A percentile compares a stretch with the other conserved stretches of the same genome.
These are phyloP conservation scores for Ceratocystis albifundus DNA, from an alignment of 2,329 filamentous ascomycete genomes.

Conservation along the genomic window DNA sequence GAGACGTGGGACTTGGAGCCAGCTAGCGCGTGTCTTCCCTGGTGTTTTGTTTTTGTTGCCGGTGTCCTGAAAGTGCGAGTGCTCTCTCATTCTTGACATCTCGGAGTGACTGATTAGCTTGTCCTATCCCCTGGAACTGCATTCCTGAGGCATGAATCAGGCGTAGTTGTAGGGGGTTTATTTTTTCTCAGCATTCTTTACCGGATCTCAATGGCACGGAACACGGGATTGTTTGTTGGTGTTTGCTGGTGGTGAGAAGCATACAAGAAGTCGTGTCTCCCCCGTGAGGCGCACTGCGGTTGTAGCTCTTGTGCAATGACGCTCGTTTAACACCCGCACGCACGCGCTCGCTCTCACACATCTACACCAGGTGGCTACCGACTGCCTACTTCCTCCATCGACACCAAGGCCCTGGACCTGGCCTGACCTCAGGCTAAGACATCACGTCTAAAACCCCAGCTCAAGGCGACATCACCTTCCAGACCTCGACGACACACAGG, in stretches of 20 bases:
- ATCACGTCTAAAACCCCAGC: neutral
- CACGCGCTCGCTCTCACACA: neutral
- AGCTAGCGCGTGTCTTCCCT: too few relatives aligned
- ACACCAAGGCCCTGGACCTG: neutral
- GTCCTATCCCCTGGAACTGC: neutral
- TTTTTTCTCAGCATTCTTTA: neutral
- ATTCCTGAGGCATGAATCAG: neutral
- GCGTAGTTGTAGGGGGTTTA: too few relatives aligned
- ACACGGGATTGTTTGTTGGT: neutral
- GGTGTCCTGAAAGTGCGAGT: too few relatives aligned
- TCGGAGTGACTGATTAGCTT: neutral
- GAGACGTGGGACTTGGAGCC: neutral
- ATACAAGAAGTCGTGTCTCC: slow-evolving; percentile 2
- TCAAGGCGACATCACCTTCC: neutral
- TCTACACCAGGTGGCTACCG: neutral
- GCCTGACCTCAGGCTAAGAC: neutral
- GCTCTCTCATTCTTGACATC: neutral
- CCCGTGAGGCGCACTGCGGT: neutral
- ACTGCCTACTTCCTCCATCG: neutral
- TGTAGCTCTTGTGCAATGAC: too few relatives aligned
- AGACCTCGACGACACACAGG: neutral
- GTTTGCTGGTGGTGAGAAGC: neutral
- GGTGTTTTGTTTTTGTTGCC: too few relatives aligned
- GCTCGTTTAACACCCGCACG: neutral
- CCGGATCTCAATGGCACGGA: neutral